Percentiles rank a stretch among this genome's conserved stretches.
Evolutionary conservation across 768 basidiomycete species (phyloP).

Genomic region (Holtermanniella nyarrowii): DNA sequence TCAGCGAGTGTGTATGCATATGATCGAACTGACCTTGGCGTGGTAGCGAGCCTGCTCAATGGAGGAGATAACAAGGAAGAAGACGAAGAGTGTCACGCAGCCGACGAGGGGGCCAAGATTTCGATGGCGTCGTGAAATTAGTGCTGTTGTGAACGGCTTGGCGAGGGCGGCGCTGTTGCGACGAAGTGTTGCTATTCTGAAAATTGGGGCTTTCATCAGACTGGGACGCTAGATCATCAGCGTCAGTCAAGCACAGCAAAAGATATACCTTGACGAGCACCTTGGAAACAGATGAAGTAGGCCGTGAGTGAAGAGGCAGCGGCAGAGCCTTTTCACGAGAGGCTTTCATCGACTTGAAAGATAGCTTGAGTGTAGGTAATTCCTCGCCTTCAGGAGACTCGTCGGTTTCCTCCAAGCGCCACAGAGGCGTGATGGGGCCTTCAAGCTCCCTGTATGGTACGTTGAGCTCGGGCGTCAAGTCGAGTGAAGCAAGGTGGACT

Average conservation of each 20-base stretch:
- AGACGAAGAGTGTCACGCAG: constrained; percentile 15
- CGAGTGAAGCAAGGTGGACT: not conserved
- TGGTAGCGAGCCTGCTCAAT: constrained; percentile 11
- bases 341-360: constrained; percentile 59
- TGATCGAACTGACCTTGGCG: constrained; percentile 8
- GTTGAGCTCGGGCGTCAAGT: not conserved
- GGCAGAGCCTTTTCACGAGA: not conserved
- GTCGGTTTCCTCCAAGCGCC: not conserved
- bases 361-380: constrained; percentile 67
- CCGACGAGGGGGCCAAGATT: constrained; percentile 12
- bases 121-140: constrained; percentile 15
- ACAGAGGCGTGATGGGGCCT: not conserved
- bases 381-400: constrained; percentile 6
- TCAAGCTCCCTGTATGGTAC: not conserved
- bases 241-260: too few species aligned
- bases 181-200: not conserved
- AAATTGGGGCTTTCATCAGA: not conserved
- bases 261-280: too few species aligned
- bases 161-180: constrained; percentile 4
- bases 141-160: constrained; percentile 8
- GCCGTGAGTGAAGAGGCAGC: too few species aligned
- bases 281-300: too few species aligned
- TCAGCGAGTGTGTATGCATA: constrained; percentile 10
- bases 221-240: too few species aligned
- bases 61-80: constrained; percentile 14